Percentiles rank a stretch among this genome's conserved stretches.
Evolutionary conservation across 371 early-diverging fungal species (phyloP).

Genomic region (Circinella minor): DNA sequence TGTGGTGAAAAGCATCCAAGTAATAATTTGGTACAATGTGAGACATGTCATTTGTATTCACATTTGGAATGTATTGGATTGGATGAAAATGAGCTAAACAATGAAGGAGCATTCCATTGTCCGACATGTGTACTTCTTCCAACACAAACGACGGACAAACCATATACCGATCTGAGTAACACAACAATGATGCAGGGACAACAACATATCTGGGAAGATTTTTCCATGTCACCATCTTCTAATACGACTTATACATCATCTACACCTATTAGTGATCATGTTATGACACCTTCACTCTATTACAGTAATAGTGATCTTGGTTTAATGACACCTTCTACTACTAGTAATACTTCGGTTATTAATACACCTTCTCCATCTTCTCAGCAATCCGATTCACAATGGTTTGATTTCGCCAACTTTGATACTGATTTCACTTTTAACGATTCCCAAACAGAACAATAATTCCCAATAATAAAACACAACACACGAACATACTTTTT

Average conservation of each 20-base stretch:
- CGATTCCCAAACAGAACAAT: slow-evolving; percentile 4
- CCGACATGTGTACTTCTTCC: background rate
- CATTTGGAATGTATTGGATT: slow-evolving; percentile 55
- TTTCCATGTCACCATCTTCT: slow-evolving; percentile 6
- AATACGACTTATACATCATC: background rate
- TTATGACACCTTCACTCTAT: background rate
- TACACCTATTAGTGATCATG: background rate
- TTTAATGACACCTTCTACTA: slow-evolving; percentile 6
- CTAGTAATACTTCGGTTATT: background rate
- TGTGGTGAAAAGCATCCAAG: slow-evolving; percentile 4
- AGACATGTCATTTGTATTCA: slow-evolving; percentile 57
- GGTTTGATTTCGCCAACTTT: slow-evolving; percentile 43
- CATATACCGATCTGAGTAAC: background rate
- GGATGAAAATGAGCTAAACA: slow-evolving; percentile 27
- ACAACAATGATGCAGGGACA: slow-evolving; percentile 1
- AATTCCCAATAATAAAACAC: background rate
- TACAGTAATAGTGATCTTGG: background rate
- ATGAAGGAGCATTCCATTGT: slow-evolving; percentile 6
- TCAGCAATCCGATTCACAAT: slow-evolving; percentile 11
- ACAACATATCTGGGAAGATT: slow-evolving; percentile 1
- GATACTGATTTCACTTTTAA: slow-evolving; percentile 32
- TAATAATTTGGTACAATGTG: slow-evolving; percentile 53
- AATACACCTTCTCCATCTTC: slow-evolving; percentile 1
- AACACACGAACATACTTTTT: background rate
- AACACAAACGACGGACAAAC: background rate